phyloP scores from a whole-genome alignment of 2,329 filamentous ascomycete species.

The Hirsutella minnesotensis region DNA sequence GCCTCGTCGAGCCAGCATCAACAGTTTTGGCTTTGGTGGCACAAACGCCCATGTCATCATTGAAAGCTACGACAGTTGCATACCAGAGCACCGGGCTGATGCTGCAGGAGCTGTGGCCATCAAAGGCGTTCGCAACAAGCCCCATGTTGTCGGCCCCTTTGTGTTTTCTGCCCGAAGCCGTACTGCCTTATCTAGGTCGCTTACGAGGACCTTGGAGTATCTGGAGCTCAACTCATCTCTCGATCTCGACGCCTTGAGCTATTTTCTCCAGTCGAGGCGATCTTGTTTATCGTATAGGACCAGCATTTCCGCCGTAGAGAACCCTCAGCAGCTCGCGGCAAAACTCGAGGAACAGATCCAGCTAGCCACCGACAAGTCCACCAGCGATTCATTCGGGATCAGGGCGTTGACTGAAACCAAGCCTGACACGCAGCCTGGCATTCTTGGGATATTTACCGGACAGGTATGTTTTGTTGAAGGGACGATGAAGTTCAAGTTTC shows the following conservation, averaged over 20 bases:
- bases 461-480: not conserved
- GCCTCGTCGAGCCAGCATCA: constrained; percentile 28
- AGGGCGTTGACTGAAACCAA: not conserved
- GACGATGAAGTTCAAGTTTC: not conserved
- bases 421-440: not conserved
- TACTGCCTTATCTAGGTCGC: not conserved
- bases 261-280: not conserved
- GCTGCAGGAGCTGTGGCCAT: no score
- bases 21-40: constrained; percentile 38
- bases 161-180: not conserved
- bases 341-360: not conserved
- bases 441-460: not conserved
- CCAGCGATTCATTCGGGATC: not conserved
- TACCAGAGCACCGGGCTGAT: no score
- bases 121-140: not conserved
- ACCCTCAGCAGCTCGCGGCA: not conserved
- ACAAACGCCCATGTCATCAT: constrained; percentile 34
- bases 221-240: not conserved
- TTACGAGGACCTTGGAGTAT: not conserved
- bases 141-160: not conserved
- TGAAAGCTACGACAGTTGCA: not conserved
- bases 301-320: not conserved
- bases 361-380: not conserved
- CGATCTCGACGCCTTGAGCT: not conserved
- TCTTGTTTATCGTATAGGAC: not conserved